Evolutionary conservation across 2,329 filamentous ascomycete genomes (phyloP), one percentile per base, ranked within the genome.

Genomic region (Paecilomyces niveus): DNA sequence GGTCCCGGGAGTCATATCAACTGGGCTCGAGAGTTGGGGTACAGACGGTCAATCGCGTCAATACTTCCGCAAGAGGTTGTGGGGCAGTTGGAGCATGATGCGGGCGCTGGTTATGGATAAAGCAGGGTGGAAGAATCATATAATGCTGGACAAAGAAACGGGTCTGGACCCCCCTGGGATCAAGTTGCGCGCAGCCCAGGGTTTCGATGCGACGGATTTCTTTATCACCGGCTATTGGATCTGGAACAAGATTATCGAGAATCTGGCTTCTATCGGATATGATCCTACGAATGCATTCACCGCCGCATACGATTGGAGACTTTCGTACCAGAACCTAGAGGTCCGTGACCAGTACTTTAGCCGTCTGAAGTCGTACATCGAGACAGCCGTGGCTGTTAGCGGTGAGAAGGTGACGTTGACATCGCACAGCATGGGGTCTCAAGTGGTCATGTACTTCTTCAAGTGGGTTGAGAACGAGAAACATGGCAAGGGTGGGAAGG

Each of bases 81-180:
- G 94, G 94, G 94, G 94, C 3, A 96, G 91, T 65, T 99, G 95
- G 94, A 96, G 85, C 63, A 99, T 99, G 94, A 97, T 99, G 92
- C 85, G 89, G 54, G 93, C 94, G 0, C 77, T 99, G 63, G 90
- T 99, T 1, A 76, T 96, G 68, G 94, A 97, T 73, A 97, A 97
- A 75, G 87, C 95, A 29, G 82, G 84, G 33, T 99, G 94, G 94
- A 99, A 97, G 79, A 87, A 81, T 67, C 94, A 99, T 72, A 90
- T 99, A 65, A 97, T 97, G 92, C 82, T 99, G 10, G 94, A 99
- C 74, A 92, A 93, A 72, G 75, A 85, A 39, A 97, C 93, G 0
- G 94, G 94, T 0, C 80, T 99, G 22, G 94, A 99, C 72, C 94
- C 94, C 1, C 90, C 92, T 0, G 86, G 87, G 11, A 85, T 97